These are phyloP conservation scores for Ogataea nakhonphanomensis DNA, from an alignment of 805 yeast species.

Conservation along the genomic window DNA sequence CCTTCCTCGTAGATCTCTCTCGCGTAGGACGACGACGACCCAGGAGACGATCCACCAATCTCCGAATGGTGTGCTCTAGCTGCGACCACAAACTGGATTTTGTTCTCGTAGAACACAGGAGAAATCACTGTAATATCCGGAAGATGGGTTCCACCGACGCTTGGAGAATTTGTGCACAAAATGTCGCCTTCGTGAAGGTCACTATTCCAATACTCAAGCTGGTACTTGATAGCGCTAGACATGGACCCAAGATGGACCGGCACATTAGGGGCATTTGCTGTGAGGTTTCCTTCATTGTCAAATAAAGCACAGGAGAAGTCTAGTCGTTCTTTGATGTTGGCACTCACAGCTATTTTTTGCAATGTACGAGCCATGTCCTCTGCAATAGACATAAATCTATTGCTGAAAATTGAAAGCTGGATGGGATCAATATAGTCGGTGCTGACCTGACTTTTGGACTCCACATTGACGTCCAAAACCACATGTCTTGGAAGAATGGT, in stretches of 20 bases:
- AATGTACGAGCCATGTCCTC: conserved; percentile 46
- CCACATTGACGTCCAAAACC: conserved; percentile 23
- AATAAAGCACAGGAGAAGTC: conserved; percentile 50
- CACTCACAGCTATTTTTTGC: conserved; percentile 41
- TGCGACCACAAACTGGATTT: conserved; percentile 51
- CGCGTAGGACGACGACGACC: conserved; percentile 54
- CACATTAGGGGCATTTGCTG: conserved; percentile 34
- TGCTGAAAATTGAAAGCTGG: conserved; percentile 41
- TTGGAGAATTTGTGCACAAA: conserved; percentile 41
- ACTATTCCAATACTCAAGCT: conserved; percentile 36
- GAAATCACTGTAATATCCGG: conserved; percentile 56
- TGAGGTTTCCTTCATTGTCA: conserved; percentile 40
- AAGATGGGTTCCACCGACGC: conserved; percentile 45
- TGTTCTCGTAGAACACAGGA: conserved; percentile 47
- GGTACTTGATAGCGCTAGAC: conserved; percentile 40
- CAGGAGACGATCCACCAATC: conserved; percentile 59
- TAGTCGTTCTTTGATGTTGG: conserved; percentile 46
- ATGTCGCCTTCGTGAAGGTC: conserved; percentile 42
- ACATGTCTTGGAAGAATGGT: conserved; percentile 36
- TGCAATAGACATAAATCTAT: conserved; percentile 50
- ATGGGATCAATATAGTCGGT: conserved; percentile 42
- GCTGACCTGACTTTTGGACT: conserved; percentile 36
- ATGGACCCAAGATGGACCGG: conserved; percentile 48
- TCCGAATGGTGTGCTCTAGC: conserved; percentile 63
- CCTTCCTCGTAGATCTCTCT: conserved; percentile 54